Conservation (phyloP, 1,284 basidiomycete species). For the Blastosporella zonata region DNA sequence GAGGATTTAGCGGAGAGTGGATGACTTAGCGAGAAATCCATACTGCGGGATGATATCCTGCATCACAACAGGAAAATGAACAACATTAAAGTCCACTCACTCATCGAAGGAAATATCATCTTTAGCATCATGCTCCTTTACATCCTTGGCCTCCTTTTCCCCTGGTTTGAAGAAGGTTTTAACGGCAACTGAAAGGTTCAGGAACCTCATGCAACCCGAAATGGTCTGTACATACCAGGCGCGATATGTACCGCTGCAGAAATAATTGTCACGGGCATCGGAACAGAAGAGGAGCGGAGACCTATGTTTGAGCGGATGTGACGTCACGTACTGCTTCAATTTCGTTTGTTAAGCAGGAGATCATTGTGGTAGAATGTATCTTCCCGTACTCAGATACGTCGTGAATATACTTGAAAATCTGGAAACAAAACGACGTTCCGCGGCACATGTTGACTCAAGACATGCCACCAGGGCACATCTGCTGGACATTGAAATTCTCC, state of each 20-base stretch:
- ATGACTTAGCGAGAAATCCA: slow-evolving; percentile 61
- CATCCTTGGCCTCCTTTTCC: slow-evolving; percentile 42
- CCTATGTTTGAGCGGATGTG: not conserved
- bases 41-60: slow-evolving; percentile 65
- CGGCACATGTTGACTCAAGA: too few species aligned
- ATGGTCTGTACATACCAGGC: slow-evolving; percentile 34
- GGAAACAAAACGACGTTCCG: too few species aligned
- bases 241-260: slow-evolving; percentile 54
- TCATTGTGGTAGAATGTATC: too few species aligned
- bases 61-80: too few species aligned
- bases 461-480: not conserved
- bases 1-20: slow-evolving; percentile 45
- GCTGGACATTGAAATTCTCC: not conserved
- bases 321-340: too few species aligned
- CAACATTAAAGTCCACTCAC: too few species aligned
- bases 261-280: slow-evolving; percentile 51
- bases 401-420: too few species aligned
- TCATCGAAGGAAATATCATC: slow-evolving; percentile 66
- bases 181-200: slow-evolving; percentile 29
- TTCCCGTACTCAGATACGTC: too few species aligned
- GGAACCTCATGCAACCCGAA: not conserved
- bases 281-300: slow-evolving; percentile 9
- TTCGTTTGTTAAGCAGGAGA: too few species aligned
- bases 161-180: slow-evolving; percentile 63
- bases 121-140: slow-evolving; percentile 41